Conservation (phyloP, 805 yeast species). For the Yamadazyma scolyti region DNA sequence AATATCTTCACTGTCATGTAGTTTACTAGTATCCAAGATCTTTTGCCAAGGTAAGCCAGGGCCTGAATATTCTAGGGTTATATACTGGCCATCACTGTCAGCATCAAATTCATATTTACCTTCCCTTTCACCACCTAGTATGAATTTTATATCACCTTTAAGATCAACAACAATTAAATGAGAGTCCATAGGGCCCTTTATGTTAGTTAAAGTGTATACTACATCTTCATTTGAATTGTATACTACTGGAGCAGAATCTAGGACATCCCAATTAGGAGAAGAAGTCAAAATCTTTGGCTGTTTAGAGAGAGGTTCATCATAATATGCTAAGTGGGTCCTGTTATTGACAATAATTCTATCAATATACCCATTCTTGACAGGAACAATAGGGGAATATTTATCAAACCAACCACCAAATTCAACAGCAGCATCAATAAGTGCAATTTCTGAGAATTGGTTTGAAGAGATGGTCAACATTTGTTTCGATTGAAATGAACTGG, state of each 20-base stretch:
- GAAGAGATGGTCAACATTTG: conserved; percentile 40
- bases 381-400: conserved; percentile 26
- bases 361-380: conserved; percentile 46
- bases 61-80: conserved; percentile 65
- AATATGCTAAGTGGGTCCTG: conserved; percentile 74
- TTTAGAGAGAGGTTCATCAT: conserved; percentile 50
- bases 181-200: conserved; percentile 73
- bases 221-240: conserved; percentile 42
- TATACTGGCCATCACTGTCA: conserved; percentile 69
- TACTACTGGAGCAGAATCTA: conserved; percentile 54
- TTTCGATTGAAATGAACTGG: conserved; percentile 52
- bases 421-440: conserved; percentile 27
- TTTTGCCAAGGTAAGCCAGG: conserved; percentile 79
- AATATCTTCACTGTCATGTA: conserved; percentile 15
- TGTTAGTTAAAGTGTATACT: conserved; percentile 65
- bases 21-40: conserved; percentile 42
- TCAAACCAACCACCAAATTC: conserved; percentile 61
- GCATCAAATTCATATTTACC: conserved; percentile 69
- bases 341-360: conserved; percentile 61
- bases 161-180: conserved; percentile 65
- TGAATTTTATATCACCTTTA: conserved; percentile 4
- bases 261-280: conserved; percentile 80
- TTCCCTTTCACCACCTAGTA: conserved; percentile 28
- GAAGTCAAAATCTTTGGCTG: conserved; percentile 49
- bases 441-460: conserved; percentile 32